A percentile compares a stretch with the other conserved stretches of the same genome.
These are phyloP conservation scores for Trichoderma sp. DNA, from an alignment of 2,329 filamentous ascomycete genomes.

Conservation along the genomic window DNA sequence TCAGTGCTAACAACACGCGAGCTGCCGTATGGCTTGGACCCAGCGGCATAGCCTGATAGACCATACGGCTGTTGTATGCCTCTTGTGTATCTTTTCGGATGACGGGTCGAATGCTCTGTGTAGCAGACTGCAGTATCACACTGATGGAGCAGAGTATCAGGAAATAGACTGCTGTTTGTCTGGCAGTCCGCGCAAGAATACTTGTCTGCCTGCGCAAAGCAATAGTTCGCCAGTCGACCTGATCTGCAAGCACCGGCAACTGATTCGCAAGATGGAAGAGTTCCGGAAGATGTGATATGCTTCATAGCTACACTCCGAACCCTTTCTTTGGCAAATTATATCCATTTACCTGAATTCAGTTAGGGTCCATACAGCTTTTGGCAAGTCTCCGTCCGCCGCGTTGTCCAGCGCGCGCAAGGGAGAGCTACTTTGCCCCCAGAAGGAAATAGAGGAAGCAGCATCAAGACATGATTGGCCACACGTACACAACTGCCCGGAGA, in stretches of 20 bases:
- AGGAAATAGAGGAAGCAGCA: neutral
- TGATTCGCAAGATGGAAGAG: neutral
- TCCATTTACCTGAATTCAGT: neutral
- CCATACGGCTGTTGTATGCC: neutral
- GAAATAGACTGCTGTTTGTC: neutral
- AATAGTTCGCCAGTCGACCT: neutral
- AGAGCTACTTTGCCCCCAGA: neutral
- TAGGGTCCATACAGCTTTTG: neutral
- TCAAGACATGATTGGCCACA: neutral
- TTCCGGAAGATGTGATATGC: neutral
- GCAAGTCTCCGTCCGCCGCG: constrained; percentile 6
- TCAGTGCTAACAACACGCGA: neutral
- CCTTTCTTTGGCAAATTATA: neutral
- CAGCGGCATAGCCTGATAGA: neutral
- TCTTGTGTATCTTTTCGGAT: neutral
- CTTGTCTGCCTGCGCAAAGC: neutral
- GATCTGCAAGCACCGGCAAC: neutral
- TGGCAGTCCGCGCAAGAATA: neutral
- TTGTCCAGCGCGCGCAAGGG: constrained; percentile 22
- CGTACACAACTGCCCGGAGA: neutral
- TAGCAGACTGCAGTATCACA: neutral
- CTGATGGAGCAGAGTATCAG: neutral
- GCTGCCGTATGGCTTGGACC: neutral
- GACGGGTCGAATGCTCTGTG: neutral
- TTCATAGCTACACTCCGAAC: neutral